Evolutionary conservation across 306 rosid species (phyloP), one percentile per base, ranked within the genome.

Genomic region (Senna tora): DNA sequence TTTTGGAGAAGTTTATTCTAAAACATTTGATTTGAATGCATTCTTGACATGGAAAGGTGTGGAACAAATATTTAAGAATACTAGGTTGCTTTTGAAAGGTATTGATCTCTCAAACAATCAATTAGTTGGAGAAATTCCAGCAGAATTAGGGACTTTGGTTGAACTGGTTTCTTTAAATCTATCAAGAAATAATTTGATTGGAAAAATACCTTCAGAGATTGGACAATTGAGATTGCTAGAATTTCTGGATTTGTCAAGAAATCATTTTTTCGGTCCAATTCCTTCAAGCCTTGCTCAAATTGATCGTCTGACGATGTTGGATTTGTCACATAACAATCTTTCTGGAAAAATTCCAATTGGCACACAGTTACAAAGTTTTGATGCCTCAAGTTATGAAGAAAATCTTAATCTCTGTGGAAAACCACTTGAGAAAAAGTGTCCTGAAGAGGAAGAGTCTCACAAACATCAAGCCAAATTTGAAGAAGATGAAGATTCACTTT

Each of bases 21-120:
- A n/a, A n/a, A n/a, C n/a, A n/a, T n/a, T n/a, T n/a, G 32, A 28
- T 9, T 19, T 77, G 8, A 43, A 6, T 43, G 67, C 63, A 65
- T 33, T 72, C 4, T 20, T 78, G 20, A 65, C 41, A 36, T 78
- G 82, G 82, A 78, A 78, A 78, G 82, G 82, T 16, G 63, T 14
- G 8, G 56, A 57, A 2, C 55, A 34, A 16, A 3, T 5, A 34
- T 43, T 65, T 36, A 20, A 32, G 41, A 33, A 74, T 13, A 6
- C 4, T 8, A 1, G 2, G 17, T 12, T 74, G 19, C 6, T 39
- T 2, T n/a, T n/a, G n/a, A 67, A 65, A 46, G 15, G 61, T n/a
- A 75, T 75, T 42, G 79, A 75, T 65, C 58, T 75, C 32, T 75
- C 79, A 16, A 75, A 50, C 49, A 75, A 75, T 36, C 73, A 75